Evolutionary conservation across 208 protist species (phyloP).

Genomic region (Trypanosoma brucei): DNA sequence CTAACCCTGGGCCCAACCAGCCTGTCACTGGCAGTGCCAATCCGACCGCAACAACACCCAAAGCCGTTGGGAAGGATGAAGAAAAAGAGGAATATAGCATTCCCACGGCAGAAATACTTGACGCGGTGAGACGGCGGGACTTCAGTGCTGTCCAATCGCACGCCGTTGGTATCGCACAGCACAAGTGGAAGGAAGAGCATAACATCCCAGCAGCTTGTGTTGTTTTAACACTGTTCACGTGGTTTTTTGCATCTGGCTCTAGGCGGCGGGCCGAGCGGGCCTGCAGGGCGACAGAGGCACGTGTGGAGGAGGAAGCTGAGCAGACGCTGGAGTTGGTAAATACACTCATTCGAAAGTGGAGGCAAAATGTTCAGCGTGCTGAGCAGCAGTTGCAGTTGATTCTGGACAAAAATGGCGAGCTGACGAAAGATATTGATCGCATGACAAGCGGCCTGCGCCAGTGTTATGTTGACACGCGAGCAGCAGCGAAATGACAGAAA

Average conservation of each 20-base stretch:
- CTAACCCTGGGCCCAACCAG: background rate
- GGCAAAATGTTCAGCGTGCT: constrained; percentile 43
- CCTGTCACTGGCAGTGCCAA: background rate
- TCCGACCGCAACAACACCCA: background rate
- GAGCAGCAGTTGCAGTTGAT: constrained; percentile 71
- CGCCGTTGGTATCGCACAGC: constrained; percentile 54
- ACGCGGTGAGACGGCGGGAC: constrained; percentile 57
- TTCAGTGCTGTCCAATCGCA: constrained; percentile 56
- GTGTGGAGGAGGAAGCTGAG: constrained; percentile 47
- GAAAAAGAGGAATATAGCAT: constrained; percentile 26
- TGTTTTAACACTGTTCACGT: constrained; percentile 48
- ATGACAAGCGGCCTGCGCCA: constrained; percentile 74
- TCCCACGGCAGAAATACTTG: constrained; percentile 44
- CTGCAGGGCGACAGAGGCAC: constrained; percentile 39
- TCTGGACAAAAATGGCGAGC: constrained; percentile 77
- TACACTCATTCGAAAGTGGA: constrained; percentile 54
- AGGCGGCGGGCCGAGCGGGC: constrained; percentile 55
- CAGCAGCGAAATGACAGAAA: background rate
- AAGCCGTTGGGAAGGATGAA: background rate
- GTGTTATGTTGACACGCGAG: constrained; percentile 44
- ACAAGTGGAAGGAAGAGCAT: constrained; percentile 68
- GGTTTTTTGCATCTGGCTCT: constrained; percentile 68
- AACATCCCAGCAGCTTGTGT: constrained; percentile 53
- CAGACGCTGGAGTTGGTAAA: constrained; percentile 51
- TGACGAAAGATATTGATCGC: constrained; percentile 76